Percentiles rank a stretch among this genome's conserved stretches.
phyloP scores from a whole-genome alignment of 345 rosid species.

The Camelina laxa region DNA sequence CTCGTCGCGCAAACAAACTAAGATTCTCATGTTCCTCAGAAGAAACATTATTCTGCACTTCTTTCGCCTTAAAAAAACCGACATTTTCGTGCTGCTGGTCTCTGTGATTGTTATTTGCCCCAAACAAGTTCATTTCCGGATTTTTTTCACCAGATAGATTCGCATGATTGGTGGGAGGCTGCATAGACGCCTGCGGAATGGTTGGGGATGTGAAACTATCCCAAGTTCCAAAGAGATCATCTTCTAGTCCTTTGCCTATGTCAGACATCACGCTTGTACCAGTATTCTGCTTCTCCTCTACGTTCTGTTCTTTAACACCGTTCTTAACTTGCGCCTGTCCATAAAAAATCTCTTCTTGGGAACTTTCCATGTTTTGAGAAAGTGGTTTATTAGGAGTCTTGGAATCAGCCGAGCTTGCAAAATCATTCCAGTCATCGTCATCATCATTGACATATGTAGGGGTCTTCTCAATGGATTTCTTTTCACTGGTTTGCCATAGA shows the following conservation, averaged over 20 bases:
- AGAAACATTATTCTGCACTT: slow-evolving; percentile 14
- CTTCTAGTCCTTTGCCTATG: slow-evolving; percentile 48
- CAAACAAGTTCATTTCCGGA: slow-evolving; percentile 50
- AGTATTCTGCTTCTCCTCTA: slow-evolving; percentile 48
- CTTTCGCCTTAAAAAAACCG: neutral
- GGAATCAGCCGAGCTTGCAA: slow-evolving; percentile 58
- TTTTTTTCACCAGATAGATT: slow-evolving; percentile 42
- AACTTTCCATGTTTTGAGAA: slow-evolving; percentile 32
- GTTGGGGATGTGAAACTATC: slow-evolving; percentile 63
- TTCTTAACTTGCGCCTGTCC: slow-evolving; percentile 29
- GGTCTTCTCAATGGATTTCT: slow-evolving; percentile 41
- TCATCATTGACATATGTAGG: slow-evolving; percentile 37
- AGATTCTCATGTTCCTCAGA: slow-evolving; percentile 31
- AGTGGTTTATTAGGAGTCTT: slow-evolving; percentile 42
- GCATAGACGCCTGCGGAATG: slow-evolving; percentile 42
- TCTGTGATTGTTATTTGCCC: slow-evolving; percentile 32
- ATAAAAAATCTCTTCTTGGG: slow-evolving; percentile 37
- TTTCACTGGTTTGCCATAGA: slow-evolving; percentile 46
- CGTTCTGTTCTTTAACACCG: slow-evolving; percentile 24
- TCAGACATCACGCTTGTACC: slow-evolving; percentile 39
- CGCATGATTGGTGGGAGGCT: slow-evolving; percentile 34
- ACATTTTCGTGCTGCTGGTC: slow-evolving; percentile 1
- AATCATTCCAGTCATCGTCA: slow-evolving; percentile 77
- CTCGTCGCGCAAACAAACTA: slow-evolving; percentile 44
- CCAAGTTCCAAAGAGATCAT: slow-evolving; percentile 68